These are phyloP conservation scores for Cucurbita argyrosperma DNA, from an alignment of 306 rosid species.

Conservation along the genomic window DNA sequence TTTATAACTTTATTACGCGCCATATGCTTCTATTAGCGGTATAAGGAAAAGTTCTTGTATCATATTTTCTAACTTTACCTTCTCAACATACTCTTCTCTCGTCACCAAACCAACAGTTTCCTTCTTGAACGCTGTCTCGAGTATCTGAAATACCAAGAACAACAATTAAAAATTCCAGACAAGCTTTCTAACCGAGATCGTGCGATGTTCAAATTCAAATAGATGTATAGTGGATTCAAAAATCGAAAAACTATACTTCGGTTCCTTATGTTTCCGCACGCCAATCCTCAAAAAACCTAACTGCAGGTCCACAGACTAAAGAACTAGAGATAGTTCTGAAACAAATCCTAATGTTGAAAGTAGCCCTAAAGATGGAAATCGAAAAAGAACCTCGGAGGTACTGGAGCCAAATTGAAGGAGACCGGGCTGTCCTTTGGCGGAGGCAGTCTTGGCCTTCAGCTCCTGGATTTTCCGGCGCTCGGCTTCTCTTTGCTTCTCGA, in stretches of 20 bases:
- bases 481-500: constrained; percentile 95
- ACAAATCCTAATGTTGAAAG: no score
- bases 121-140: constrained; percentile 93
- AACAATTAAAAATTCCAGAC: not conserved
- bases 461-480: constrained; percentile 95
- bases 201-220: not conserved
- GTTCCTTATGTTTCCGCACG: no score
- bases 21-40: not conserved
- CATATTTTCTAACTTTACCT: constrained; percentile 31
- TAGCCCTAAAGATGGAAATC: not conserved
- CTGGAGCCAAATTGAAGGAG: constrained; percentile 98
- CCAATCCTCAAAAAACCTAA: no score
- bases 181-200: not conserved
- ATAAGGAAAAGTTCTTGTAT: not conserved
- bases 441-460: constrained; percentile 77
- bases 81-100: constrained; percentile 84
- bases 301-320: no score
- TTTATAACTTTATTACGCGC: not conserved
- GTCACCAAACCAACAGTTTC: constrained; percentile 96
- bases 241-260: not conserved
- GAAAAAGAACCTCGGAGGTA: constrained; percentile 55
- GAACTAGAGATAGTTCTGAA: no score
- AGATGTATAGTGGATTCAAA: not conserved
- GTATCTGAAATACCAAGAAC: constrained; percentile 38
- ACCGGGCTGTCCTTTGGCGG: constrained; percentile 67